These are phyloP conservation scores for Monosporascus sp. DNA, from an alignment of 2,329 filamentous ascomycete species.

Conservation along the genomic window DNA sequence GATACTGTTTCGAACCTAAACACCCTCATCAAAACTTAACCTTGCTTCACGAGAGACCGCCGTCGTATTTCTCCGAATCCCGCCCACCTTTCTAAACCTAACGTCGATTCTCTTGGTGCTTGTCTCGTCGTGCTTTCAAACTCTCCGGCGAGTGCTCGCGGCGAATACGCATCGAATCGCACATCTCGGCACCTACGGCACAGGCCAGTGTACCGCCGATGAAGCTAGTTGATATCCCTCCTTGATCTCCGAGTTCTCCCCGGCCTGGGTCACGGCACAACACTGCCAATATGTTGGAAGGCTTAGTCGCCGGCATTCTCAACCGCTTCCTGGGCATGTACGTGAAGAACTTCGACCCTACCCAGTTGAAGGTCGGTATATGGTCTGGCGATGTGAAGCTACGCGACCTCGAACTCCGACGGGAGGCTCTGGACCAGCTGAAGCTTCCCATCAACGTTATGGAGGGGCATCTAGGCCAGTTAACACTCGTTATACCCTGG, in stretches of 20 bases:
- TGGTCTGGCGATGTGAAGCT: constrained; percentile 99
- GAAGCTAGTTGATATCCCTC: constrained; percentile 19
- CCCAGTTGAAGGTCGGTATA: constrained; percentile 96
- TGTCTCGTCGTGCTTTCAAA: no score
- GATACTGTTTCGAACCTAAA: no score
- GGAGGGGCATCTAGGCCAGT: constrained; percentile 85
- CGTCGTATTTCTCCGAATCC: no score
- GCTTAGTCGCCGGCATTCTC: constrained; percentile 90
- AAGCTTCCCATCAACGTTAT: constrained; percentile 95
- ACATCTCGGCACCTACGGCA: no score
- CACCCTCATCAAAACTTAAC: no score
- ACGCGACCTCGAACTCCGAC: constrained; percentile 82
- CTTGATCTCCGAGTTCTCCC: constrained; percentile 34
- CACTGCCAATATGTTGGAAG: constrained; percentile 80
- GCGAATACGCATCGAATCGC: no score
- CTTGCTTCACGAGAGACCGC: no score
- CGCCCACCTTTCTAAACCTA: no score
- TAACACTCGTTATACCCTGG: constrained; percentile 94
- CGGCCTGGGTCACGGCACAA: constrained; percentile 68
- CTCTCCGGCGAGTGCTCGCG: no score
- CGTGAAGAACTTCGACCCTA: constrained; percentile 98
- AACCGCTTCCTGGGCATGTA: constrained; percentile 99
- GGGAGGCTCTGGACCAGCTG: constrained; percentile 94
- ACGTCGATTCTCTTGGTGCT: no score
- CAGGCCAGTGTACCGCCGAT: constrained; percentile 18